These are phyloP conservation scores for Dovyalis caffra DNA, from an alignment of 345 rosid species.

Conservation along the genomic window DNA sequence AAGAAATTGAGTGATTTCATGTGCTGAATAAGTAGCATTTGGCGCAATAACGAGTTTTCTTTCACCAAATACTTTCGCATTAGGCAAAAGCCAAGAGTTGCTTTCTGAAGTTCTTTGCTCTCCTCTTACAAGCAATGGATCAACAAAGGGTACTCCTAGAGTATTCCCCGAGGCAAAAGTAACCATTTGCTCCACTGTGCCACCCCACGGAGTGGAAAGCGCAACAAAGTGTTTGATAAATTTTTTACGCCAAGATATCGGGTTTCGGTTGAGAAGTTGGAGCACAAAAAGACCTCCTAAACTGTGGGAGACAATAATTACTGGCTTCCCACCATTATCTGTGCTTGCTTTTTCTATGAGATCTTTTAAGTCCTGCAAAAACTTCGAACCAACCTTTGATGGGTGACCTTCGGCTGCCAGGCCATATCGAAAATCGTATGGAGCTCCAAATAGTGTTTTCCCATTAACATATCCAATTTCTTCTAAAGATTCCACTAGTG, in stretches of 20 bases:
- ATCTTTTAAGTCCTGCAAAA: slow-evolving; percentile 53
- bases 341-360: slow-evolving; percentile 59
- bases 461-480: slow-evolving; percentile 56
- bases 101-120: slow-evolving; percentile 80
- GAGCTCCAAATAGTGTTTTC: slow-evolving; percentile 70
- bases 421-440: slow-evolving; percentile 88
- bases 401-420: slow-evolving; percentile 68
- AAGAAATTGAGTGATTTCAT: slow-evolving; percentile 48
- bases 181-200: slow-evolving; percentile 55
- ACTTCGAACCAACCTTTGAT: slow-evolving; percentile 60
- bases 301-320: slow-evolving; percentile 74
- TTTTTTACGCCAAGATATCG: slow-evolving; percentile 58
- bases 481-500: slow-evolving; percentile 58
- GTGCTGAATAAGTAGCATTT: slow-evolving; percentile 45
- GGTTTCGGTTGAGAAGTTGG: slow-evolving; percentile 61
- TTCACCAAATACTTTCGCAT: slow-evolving; percentile 41
- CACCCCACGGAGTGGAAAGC: slow-evolving; percentile 84
- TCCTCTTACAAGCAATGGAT: slow-evolving; percentile 66
- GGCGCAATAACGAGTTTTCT: slow-evolving; percentile 53
- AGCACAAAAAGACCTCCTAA: slow-evolving; percentile 77
- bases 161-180: slow-evolving; percentile 74
- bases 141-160: slow-evolving; percentile 72
- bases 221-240: slow-evolving; percentile 72
- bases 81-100: slow-evolving; percentile 85
- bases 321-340: slow-evolving; percentile 62